Evolutionary conservation across 2,329 filamentous ascomycete species (phyloP), one percentile per base, ranked within the genome.

Genomic region (Myriosclerotinia curreyana): DNA sequence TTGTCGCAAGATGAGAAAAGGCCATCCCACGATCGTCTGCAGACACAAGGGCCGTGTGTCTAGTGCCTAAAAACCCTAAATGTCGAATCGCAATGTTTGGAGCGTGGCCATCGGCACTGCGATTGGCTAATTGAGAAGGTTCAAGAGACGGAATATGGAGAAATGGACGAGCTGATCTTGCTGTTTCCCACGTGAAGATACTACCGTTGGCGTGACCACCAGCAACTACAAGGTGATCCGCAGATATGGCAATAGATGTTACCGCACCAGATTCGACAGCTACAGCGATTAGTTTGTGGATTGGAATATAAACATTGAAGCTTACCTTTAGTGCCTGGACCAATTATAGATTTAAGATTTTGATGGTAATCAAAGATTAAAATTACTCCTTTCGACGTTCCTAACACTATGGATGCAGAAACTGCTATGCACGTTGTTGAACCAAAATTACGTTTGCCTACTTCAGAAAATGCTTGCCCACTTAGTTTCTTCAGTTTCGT

Each of bases 301-400:
- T 31, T 31, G 22, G 4, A 34, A 34, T 15, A 40, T 31, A 40
- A 15, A 38, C 4, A 15, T 46, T 59, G 46, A 62, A 58, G 64
- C 81, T 70, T 77, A 90, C 90, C 90, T 82, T 95, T 96, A 0
- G 93, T 96, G 42, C 94, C 93, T 40, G 91, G 90, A 2, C 95
- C 95, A 68, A 99, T 92, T 65, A 98, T 96, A 71, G 90, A 88
- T 77, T 96, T 97, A 64, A 98, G 79, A 70, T 90, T 95, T 77
- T 99, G 95, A 75, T 96, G 92, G 76, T 97, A 98, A 79, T 99
- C 96, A 79, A 99, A 99, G 66, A 98, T 87, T 74, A 99, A 80
- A 64, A 98, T 90, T 76, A 97, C 88, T 62, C 96, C 95, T 76
- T 96, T 98, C 4, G 92, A 91, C 0, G 96, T 99, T 34, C 95